Percentiles rank a stretch among this genome's conserved stretches.
These are phyloP conservation scores for Magnolia sinica DNA, from an alignment of 164 flowering plant genomes.

Conservation along the genomic window DNA sequence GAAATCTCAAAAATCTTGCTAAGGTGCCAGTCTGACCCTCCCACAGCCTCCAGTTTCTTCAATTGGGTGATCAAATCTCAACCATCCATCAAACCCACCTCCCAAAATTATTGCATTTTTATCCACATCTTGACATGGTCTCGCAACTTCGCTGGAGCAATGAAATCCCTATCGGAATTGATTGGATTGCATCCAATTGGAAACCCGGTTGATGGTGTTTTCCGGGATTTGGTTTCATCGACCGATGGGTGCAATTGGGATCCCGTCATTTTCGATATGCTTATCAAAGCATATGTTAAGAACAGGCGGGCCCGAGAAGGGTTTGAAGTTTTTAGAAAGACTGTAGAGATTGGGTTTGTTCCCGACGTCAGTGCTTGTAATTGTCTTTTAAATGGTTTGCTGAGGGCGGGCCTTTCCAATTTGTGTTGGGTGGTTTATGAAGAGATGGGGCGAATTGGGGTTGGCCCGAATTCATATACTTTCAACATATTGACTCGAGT, in stretches of 20 bases:
- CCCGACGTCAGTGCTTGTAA: constrained; percentile 63
- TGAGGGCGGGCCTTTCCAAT: constrained; percentile 37
- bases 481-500: constrained; percentile 81
- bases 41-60: constrained; percentile 64
- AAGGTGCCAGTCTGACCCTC: constrained; percentile 72
- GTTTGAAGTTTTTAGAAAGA: constrained; percentile 45
- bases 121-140: constrained; percentile 76
- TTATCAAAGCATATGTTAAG: constrained; percentile 73
- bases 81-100: constrained; percentile 36
- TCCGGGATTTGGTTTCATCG: constrained; percentile 38
- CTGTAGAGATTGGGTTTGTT: constrained; percentile 46
- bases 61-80: constrained; percentile 55
- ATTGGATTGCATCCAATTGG: constrained; percentile 22
- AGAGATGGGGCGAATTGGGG: constrained; percentile 60
- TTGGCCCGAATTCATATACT: constrained; percentile 54
- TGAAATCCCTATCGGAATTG: constrained; percentile 55
- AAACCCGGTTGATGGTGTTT: constrained; percentile 34
- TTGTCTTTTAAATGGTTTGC: constrained; percentile 60
- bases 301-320: constrained; percentile 46
- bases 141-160: constrained; percentile 40
- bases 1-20: constrained; percentile 70
- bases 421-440: constrained; percentile 70
- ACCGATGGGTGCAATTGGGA: constrained; percentile 65
- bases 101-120: constrained; percentile 54
- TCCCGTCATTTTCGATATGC: constrained; percentile 75